These are phyloP conservation scores for Cytospora paraplurivora DNA, from an alignment of 2,329 filamentous ascomycete species.

Conservation along the genomic window DNA sequence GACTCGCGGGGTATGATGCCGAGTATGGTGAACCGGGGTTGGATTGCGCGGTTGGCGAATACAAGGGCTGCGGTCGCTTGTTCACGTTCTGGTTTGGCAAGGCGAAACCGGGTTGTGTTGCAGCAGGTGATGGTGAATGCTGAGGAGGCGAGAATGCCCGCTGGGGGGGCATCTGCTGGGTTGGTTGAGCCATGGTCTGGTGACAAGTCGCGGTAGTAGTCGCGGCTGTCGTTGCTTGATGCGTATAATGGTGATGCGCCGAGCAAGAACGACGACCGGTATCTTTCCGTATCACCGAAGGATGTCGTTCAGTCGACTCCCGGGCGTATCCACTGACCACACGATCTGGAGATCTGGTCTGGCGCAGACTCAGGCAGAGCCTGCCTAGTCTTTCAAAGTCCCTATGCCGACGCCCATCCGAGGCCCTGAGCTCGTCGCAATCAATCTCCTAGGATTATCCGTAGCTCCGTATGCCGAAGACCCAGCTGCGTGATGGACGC, in stretches of 20 bases:
- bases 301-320: background rate
- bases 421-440: constrained; percentile 4
- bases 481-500: constrained; percentile 9
- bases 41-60: constrained; percentile 18
- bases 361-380: constrained; percentile 29
- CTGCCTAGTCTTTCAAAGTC: constrained; percentile 27
- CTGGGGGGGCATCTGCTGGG: constrained; percentile 45
- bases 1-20: constrained; percentile 21
- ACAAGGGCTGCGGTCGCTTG: background rate
- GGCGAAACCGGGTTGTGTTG: constrained; percentile 55
- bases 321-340: background rate
- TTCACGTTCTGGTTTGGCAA: constrained; percentile 39
- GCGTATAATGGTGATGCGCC: background rate
- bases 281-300: too few relatives aligned
- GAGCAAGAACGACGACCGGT: background rate
- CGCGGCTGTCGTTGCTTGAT: background rate
- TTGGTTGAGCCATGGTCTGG: constrained; percentile 33
- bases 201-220: constrained; percentile 1
- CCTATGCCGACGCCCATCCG: constrained; percentile 22
- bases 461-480: background rate
- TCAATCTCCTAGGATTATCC: constrained; percentile 1
- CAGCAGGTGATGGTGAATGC: constrained; percentile 61
- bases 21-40: constrained; percentile 21
- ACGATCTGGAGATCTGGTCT: constrained; percentile 2
- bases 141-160: constrained; percentile 65